Evolutionary conservation across 306 rosid genomes (phyloP).

Genomic region (Calophaca sinica): DNA sequence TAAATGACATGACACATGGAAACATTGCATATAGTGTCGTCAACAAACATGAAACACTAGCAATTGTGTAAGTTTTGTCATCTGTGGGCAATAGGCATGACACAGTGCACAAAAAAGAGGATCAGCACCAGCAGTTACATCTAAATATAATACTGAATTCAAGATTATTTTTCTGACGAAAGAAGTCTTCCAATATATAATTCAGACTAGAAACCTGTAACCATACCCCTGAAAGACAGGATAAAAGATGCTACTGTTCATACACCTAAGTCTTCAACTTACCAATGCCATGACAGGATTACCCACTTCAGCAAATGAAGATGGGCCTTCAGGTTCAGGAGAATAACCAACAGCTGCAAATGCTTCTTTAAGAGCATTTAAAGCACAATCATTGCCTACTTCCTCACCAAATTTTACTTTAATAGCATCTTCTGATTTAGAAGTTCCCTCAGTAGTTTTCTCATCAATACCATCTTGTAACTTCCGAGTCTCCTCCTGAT

Average conservation of each 20-base stretch:
- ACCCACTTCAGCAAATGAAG: constrained; percentile 86
- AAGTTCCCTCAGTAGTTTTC: constrained; percentile 57
- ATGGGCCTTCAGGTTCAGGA: constrained; percentile 65
- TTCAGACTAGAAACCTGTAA: constrained; percentile 20
- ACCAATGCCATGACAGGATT: constrained; percentile 96
- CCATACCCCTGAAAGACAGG: constrained; percentile 19
- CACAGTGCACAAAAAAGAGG: constrained; percentile 20
- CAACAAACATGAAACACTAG: constrained; percentile 18
- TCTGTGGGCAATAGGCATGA: constrained; percentile 36
- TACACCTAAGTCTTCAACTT: constrained; percentile 51
- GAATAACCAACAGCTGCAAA: constrained; percentile 84
- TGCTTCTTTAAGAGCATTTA: constrained; percentile 83
- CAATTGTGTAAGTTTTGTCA: constrained; percentile 25
- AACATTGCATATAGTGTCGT: constrained; percentile 2
- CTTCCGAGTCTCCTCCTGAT: constrained; percentile 54
- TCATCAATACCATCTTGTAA: constrained; percentile 56
- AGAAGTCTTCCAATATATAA: constrained; percentile 19
- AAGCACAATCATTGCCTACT: constrained; percentile 59
- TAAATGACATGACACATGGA: constrained; percentile 29
- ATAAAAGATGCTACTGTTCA: constrained; percentile 18
- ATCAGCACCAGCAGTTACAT: constrained; percentile 33
- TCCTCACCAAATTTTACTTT: constrained; percentile 56
- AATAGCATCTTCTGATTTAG: constrained; percentile 55
- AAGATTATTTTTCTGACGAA: constrained; percentile 12
- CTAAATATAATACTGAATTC: constrained; percentile 30